Percentiles rank a stretch among this genome's conserved stretches.
These are phyloP conservation scores for Pezicula neosporulosa DNA, from an alignment of 2,329 filamentous ascomycete genomes.

Conservation along the genomic window DNA sequence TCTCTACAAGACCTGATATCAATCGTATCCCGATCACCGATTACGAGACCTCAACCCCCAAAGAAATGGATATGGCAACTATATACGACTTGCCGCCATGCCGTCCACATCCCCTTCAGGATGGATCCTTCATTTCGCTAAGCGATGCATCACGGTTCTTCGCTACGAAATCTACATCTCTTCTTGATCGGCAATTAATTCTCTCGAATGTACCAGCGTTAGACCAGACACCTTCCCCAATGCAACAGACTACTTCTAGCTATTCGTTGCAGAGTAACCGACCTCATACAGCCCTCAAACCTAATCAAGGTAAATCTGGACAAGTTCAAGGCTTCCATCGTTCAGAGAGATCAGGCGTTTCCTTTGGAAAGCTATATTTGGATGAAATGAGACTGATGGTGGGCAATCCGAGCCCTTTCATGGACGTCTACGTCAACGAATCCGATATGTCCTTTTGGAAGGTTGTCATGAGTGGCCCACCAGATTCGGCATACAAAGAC, in stretches of 20 bases:
- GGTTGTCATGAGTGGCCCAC: conserved; percentile 59
- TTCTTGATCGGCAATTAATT: not conserved
- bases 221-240: too few species aligned
- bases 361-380: conserved; percentile 5
- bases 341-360: not conserved
- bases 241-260: too few species aligned
- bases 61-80: conserved; percentile 1
- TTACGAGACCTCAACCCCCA: not conserved
- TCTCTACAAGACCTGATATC: conserved; percentile 4
- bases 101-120: not conserved
- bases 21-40: not conserved
- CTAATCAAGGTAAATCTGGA: not conserved
- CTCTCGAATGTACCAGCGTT: too few species aligned
- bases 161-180: not conserved
- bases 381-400: conserved; percentile 16
- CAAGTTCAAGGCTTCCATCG: not conserved
- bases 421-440: conserved; percentile 20
- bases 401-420: conserved; percentile 14
- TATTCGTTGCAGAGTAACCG: too few species aligned
- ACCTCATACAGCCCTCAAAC: too few species aligned
- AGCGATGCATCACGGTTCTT: not conserved
- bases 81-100: conserved; percentile 3
- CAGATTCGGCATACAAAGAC: conserved; percentile 55
- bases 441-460: conserved; percentile 44
- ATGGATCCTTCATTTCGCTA: conserved; percentile 3